Percentiles rank a stretch among this genome's conserved stretches.
Evolutionary conservation across 768 basidiomycete species (phyloP).

Genomic region (Phaeotremella skinneri): DNA sequence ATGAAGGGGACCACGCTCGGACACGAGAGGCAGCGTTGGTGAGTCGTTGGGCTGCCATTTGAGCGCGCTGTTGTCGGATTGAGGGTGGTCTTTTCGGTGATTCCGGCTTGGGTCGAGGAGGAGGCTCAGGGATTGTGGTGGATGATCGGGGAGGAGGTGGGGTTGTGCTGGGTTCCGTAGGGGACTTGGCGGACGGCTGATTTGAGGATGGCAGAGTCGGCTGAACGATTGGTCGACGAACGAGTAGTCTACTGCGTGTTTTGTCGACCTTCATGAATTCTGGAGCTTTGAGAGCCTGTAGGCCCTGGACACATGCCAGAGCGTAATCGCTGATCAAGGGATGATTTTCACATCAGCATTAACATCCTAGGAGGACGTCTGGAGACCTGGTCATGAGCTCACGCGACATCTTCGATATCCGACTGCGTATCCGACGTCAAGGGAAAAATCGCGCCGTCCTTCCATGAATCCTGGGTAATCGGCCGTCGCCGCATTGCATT

Average conservation of each 20-base stretch:
- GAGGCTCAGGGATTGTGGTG: not conserved
- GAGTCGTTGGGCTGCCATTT: no score
- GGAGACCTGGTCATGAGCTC: not conserved
- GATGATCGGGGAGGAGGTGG: not conserved
- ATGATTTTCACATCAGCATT: no score
- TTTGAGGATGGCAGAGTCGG: not conserved
- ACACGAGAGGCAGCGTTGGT: no score
- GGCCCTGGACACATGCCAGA: not conserved
- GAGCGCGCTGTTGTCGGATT: no score
- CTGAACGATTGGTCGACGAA: not conserved
- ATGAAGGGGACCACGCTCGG: no score
- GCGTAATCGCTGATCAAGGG: not conserved
- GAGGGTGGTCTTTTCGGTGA: not conserved
- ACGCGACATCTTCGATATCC: not conserved
- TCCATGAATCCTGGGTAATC: not conserved
- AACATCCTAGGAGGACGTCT: no score
- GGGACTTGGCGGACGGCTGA: no score
- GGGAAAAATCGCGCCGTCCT: not conserved
- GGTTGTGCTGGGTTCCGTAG: not conserved
- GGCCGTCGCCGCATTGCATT: not conserved
- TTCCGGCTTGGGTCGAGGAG: not conserved
- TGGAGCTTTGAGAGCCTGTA: not conserved
- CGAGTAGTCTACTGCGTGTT: not conserved
- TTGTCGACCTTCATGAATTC: not conserved
- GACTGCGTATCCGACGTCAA: not conserved